A percentile compares a stretch with the other conserved stretches of the same genome.
Evolutionary conservation across 140 eudicot genomes (phyloP).

Genomic region (Ambrosia hybrid): DNA sequence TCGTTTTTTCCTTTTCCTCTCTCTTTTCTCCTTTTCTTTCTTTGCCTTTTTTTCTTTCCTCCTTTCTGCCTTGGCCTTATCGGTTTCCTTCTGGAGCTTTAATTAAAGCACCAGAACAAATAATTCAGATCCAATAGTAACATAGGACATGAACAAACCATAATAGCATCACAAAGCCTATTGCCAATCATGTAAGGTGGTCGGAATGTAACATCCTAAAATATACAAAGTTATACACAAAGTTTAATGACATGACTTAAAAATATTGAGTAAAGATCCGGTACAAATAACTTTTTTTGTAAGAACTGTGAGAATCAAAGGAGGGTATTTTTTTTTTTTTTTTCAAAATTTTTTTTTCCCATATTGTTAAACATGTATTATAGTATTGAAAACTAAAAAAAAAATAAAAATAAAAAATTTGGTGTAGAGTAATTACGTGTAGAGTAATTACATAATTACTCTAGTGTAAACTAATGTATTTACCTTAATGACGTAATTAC

Average conservation of each 20-base stretch:
- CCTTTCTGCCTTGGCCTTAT: constrained; percentile 43
- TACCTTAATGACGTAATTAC: no score
- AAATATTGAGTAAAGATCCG: neutral
- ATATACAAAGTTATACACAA: neutral
- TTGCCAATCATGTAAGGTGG: constrained; percentile 10
- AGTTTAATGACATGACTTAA: neutral
- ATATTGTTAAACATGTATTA: no score
- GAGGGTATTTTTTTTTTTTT: no score
- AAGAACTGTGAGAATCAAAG: no score
- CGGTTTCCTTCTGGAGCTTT: constrained; percentile 61
- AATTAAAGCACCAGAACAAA: constrained; percentile 53
- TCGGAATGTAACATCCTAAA: neutral
- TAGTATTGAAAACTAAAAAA: no score
- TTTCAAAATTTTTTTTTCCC: no score
- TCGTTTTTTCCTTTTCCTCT: constrained; percentile 27
- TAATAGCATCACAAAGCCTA: constrained; percentile 17
- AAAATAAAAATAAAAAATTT: no score
- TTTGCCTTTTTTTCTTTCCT: constrained; percentile 46
- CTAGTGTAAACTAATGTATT: no score
- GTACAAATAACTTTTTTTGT: no score
- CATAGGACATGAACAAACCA: constrained; percentile 13
- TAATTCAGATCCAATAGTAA: constrained; percentile 42
- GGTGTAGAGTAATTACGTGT: no score
- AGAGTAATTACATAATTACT: no score
- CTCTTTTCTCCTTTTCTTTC: constrained; percentile 34